Evolutionary conservation across 345 rosid species (phyloP).

Genomic region (Jatropha curcas): DNA sequence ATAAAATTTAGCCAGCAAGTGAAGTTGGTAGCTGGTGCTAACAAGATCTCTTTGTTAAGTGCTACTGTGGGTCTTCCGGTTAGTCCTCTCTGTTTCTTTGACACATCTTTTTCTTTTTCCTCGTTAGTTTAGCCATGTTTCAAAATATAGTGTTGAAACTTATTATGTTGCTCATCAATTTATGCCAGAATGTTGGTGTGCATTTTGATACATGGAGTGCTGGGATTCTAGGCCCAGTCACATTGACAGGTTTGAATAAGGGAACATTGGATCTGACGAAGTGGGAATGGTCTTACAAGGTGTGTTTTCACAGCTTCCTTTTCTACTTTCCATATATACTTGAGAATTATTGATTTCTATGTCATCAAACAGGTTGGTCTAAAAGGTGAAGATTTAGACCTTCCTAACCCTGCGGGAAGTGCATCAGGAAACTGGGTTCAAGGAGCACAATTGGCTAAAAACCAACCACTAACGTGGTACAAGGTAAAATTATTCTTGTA

Average conservation of each 20-base stretch:
- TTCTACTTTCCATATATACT: background rate
- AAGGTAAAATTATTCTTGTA: slow-evolving; percentile 19
- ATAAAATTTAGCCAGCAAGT: slow-evolving; percentile 27
- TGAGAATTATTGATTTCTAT: background rate
- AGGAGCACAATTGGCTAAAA: slow-evolving; percentile 22
- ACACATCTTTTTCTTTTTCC: too few species aligned
- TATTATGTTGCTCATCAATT: background rate
- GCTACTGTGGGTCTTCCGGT: slow-evolving; percentile 43
- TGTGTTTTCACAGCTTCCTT: slow-evolving; percentile 9
- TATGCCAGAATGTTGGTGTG: slow-evolving; percentile 29
- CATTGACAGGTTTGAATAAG: slow-evolving; percentile 27
- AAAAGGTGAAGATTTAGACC: slow-evolving; percentile 25
- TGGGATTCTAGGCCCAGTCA: slow-evolving; percentile 36
- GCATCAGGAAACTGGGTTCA: slow-evolving; percentile 24
- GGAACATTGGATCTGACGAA: slow-evolving; percentile 28
- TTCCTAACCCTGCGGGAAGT: slow-evolving; percentile 17
- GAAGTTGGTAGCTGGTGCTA: slow-evolving; percentile 30
- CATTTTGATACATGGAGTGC: slow-evolving; percentile 30
- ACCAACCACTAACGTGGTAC: slow-evolving; percentile 26
- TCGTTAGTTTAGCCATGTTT: background rate
- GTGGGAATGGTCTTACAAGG: slow-evolving; percentile 39
- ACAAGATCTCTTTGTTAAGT: slow-evolving; percentile 38
- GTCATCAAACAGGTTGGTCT: slow-evolving; percentile 29
- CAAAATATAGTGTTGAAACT: background rate
- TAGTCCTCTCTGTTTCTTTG: background rate